These are phyloP conservation scores for Phragmites australis DNA, from an alignment of 176 grass and related monocot genomes.

Conservation along the genomic window DNA sequence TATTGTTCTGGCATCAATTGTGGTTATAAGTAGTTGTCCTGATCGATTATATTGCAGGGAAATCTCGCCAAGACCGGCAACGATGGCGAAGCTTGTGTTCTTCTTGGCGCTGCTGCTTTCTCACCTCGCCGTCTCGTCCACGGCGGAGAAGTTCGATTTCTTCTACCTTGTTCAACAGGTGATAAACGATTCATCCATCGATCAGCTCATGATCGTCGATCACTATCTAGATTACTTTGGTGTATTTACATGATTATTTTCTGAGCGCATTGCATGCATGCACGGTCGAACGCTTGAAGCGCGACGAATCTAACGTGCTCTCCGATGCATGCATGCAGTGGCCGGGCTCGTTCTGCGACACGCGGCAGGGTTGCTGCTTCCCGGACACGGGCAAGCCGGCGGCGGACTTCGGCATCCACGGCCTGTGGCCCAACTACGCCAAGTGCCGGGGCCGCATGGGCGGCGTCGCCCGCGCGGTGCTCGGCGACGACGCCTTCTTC, in stretches of 20 bases:
- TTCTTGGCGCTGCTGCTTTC: conserved; percentile 34
- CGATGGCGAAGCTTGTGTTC: conserved; percentile 48
- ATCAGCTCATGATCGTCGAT: background rate
- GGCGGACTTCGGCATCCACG: conserved; percentile 75
- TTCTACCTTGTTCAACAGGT: conserved; percentile 95
- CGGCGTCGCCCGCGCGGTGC: background rate
- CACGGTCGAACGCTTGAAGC: background rate
- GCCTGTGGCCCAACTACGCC: conserved; percentile 81
- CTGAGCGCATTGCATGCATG: background rate
- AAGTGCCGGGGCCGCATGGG: conserved; percentile 9
- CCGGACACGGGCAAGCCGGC: conserved; percentile 61
- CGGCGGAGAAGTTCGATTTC: conserved; percentile 74
- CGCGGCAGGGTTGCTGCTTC: conserved; percentile 56
- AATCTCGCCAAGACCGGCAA: background rate
- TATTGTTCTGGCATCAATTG: background rate
- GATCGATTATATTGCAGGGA: background rate
- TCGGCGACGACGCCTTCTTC: background rate
- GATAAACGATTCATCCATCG: background rate
- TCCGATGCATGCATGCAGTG: conserved; percentile 34
- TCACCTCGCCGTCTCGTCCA: conserved; percentile 45
- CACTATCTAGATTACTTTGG: background rate
- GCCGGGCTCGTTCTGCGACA: conserved; percentile 77
- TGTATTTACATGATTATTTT: background rate
- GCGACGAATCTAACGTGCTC: background rate
- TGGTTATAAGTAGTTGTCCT: conserved; percentile 3